These are phyloP conservation scores for Rubroboletus satanas DNA, from an alignment of 768 basidiomycete genomes.

Conservation along the genomic window DNA sequence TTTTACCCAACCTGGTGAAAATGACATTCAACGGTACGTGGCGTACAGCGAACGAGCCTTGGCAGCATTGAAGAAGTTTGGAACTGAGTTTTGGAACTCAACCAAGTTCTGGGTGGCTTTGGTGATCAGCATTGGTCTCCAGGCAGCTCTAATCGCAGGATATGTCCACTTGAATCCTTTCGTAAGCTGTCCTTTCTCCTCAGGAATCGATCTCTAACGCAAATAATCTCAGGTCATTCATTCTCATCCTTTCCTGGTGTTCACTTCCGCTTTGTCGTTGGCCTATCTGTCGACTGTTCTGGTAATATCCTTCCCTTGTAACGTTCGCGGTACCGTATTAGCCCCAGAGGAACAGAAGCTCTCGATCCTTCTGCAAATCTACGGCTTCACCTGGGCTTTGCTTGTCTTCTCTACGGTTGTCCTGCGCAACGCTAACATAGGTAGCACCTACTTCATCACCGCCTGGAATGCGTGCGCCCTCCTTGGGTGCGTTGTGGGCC, in stretches of 20 bases:
- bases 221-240: constrained; percentile 51
- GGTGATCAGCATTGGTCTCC: constrained; percentile 40
- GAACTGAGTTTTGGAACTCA: constrained; percentile 43
- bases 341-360: constrained; percentile 45
- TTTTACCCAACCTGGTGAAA: neutral
- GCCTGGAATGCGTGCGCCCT: constrained; percentile 49
- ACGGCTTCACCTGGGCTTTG: constrained; percentile 55
- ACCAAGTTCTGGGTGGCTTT: constrained; percentile 63
- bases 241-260: constrained; percentile 50
- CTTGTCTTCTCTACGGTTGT: constrained; percentile 49
- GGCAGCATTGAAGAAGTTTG: constrained; percentile 22
- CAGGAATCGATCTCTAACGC: neutral
- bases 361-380: constrained; percentile 49
- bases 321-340: constrained; percentile 20
- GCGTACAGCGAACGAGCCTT: constrained; percentile 18
- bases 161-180: constrained; percentile 60
- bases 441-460: constrained; percentile 55
- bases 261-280: constrained; percentile 46
- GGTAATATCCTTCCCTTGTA: constrained; percentile 36
- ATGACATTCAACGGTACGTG: constrained; percentile 1
- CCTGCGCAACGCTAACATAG: constrained; percentile 41
- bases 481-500: constrained; percentile 38
- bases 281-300: constrained; percentile 47
- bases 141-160: constrained; percentile 45
- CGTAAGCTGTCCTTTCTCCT: constrained; percentile 36